phyloP scores from a whole-genome alignment of 208 protist genomes.

The Endotrypanum monterogeii region DNA sequence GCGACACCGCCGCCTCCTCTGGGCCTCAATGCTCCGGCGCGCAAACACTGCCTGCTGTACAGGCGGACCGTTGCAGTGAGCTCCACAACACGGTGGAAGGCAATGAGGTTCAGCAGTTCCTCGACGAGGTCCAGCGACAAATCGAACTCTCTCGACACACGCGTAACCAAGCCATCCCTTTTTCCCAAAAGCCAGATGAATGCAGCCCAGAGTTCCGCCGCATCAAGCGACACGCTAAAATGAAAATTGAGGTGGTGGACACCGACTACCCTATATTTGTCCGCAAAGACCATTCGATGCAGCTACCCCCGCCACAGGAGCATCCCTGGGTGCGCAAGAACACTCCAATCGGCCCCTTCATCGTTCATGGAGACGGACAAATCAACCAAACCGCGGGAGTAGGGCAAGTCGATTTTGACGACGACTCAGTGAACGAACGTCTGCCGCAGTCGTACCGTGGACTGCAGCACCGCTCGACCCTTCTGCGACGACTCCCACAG shows the following conservation, averaged over 20 bases:
- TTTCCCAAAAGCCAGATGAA: slow-evolving; percentile 64
- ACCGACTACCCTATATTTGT: slow-evolving; percentile 59
- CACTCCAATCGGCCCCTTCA: slow-evolving; percentile 71
- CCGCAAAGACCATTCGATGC: slow-evolving; percentile 54
- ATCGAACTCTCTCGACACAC: slow-evolving; percentile 35
- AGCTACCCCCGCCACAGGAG: slow-evolving; percentile 46
- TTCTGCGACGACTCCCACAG: slow-evolving; percentile 64
- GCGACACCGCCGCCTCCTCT: neutral
- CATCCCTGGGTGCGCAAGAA: slow-evolving; percentile 81
- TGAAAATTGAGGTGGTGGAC: slow-evolving; percentile 48
- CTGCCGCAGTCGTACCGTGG: slow-evolving; percentile 56
- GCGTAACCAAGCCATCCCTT: slow-evolving; percentile 66
- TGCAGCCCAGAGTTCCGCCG: slow-evolving; percentile 68
- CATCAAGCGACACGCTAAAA: slow-evolving; percentile 59
- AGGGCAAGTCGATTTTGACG: slow-evolving; percentile 87
- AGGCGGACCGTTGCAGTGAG: neutral
- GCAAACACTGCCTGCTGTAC: neutral
- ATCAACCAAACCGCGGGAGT: slow-evolving; percentile 63
- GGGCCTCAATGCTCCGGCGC: neutral
- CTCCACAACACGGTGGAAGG: slow-evolving; percentile 8
- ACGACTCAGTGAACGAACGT: slow-evolving; percentile 30
- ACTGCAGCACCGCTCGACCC: slow-evolving; percentile 65
- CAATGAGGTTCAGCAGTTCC: slow-evolving; percentile 65
- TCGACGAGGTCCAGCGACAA: slow-evolving; percentile 59
- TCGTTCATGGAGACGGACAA: slow-evolving; percentile 86